Percentiles rank a stretch among this genome's conserved stretches.
These are phyloP conservation scores for Gliomastix tumulicola DNA, from an alignment of 2,329 filamentous ascomycete species.

Conservation along the genomic window DNA sequence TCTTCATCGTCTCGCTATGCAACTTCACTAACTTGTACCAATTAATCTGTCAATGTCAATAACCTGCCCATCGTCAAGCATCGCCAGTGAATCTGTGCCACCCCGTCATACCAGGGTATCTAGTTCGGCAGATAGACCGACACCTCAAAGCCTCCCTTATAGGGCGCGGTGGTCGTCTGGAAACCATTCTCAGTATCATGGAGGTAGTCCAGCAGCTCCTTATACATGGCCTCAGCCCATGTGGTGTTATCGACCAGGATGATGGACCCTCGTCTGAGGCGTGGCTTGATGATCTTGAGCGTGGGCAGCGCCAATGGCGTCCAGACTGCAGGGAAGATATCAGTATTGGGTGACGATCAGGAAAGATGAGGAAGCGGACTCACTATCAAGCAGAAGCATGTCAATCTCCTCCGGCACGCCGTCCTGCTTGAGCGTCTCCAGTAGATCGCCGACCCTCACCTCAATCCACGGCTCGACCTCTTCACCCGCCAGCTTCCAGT, in stretches of 20 bases:
- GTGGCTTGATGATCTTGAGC: slow-evolving; percentile 36
- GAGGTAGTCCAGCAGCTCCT: slow-evolving; percentile 39
- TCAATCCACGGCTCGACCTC: slow-evolving; percentile 44
- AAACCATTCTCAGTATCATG: slow-evolving; percentile 38
- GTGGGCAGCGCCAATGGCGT: slow-evolving; percentile 45
- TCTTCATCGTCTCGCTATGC: too few relatives aligned
- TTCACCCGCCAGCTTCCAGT: slow-evolving; percentile 46
- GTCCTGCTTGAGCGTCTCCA: slow-evolving; percentile 39
- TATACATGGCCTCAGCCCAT: slow-evolving; percentile 28
- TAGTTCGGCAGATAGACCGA: slow-evolving; percentile 12
- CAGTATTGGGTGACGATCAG: not conserved
- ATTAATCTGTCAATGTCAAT: too few relatives aligned
- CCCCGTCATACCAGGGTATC: too few relatives aligned
- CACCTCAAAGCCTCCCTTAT: slow-evolving; percentile 20
- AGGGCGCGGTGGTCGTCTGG: slow-evolving; percentile 25
- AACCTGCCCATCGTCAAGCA: too few relatives aligned
- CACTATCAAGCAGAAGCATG: slow-evolving; percentile 54
- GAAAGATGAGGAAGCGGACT: slow-evolving; percentile 19
- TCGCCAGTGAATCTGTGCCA: too few relatives aligned
- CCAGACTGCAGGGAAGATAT: slow-evolving; percentile 36
- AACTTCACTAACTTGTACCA: too few relatives aligned
- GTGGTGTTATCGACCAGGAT: slow-evolving; percentile 43
- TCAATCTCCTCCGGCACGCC: slow-evolving; percentile 44
- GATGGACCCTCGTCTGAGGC: slow-evolving; percentile 36
- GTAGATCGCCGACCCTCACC: slow-evolving; percentile 48